Evolutionary conservation across 1,284 basidiomycete species (phyloP), one percentile per base, ranked within the genome.

Genomic region (Anthracocystis walkeri): DNA sequence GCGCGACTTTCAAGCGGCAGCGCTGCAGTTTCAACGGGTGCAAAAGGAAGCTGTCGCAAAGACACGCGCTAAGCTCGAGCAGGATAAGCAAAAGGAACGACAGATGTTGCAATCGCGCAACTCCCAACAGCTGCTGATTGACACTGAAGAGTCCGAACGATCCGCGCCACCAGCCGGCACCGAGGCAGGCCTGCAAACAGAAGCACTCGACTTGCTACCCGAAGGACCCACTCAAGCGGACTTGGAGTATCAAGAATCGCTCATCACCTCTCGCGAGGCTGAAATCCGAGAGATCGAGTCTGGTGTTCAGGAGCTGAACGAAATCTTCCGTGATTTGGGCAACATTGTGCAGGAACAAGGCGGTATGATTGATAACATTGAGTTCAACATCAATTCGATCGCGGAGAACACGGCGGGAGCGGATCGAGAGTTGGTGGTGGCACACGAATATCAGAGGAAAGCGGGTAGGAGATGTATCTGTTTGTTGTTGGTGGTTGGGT

Each of bases 281-380:
- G 96, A 98, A 83, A 99, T 99, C 65, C 90, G 92, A 48, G 95
- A 98, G 84, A 99, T 99, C 69, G 97, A 99, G 87, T 91, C 90
- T 1, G 96, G 97, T 7, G 97, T 99, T 58, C 94, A 97, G 82
- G 96, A 99, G 85, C 87, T 99, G 50, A 91, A 94, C 53, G 94
- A 97, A 86, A 98, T 99, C 81, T 99, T 99, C 89, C 90, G 94
- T 45, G 96, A 99, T 86, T 87, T 99, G 40, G 95, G 95, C 41
- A 95, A 94, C 20, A 90, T 99, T 46, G 95, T 99, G 2, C 90
- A 91, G 75, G 94, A 98, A 84, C 97, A 99, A 85, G 95, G 96
- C 8, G 90, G 90, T 31, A 93, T 98, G 92, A 89, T 99, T 58
- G 96, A 99, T 84, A 97, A 97, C 82, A 97, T 99, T 83, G 95